Evolutionary conservation across 75 land plant genomes (phyloP), one percentile per base, ranked within the genome.

Genomic region (Cupressus sempervirens): DNA sequence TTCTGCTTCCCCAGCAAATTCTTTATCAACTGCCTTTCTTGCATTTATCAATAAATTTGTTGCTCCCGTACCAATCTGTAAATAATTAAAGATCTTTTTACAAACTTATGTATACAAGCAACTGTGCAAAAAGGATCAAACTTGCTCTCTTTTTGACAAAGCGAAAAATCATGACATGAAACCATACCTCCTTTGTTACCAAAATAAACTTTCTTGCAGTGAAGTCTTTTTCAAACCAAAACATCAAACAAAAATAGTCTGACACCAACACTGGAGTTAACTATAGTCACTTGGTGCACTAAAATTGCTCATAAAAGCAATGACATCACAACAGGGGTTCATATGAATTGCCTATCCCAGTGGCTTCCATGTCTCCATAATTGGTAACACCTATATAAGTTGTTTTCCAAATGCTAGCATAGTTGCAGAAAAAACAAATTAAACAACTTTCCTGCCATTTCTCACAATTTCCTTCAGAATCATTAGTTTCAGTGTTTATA

Each of bases 31-130:
- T 35, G 88, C 81, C 83, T 91, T 91, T 41, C 93, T 91, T 43
- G 91, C 87, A 80, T 88, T 91, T 67, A 91, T 92, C 41, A 96
- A 86, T 54, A 85, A 89, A 89, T 96, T 96, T 52, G 96, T 96
- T 38, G 87, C 85, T 46, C 88, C 95, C 14, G 96, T 94, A 30
- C 98, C 98, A 88, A 96, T 88, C 98, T 96, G 90, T 72, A 92
- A 40, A 67, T 30, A 48, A 38, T 18, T 16, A 43, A 79, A 26
- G 10, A 79, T 4, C 46, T 45, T 45, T 0, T 79, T 45, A 79
- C 81, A 79, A 43, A 10, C 32, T 79, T 79, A n/a, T 45, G 15
- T 43, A 26, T 7, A 12, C 45, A 45, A 45, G 81, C 81, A 79
- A 79, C 45, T 23, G 13, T 79, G 15, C 74, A 72, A 11, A 30